Percentiles rank a stretch among this genome's conserved stretches.
Evolutionary conservation across 345 rosid species (phyloP).

Genomic region (Combretum micranthum): DNA sequence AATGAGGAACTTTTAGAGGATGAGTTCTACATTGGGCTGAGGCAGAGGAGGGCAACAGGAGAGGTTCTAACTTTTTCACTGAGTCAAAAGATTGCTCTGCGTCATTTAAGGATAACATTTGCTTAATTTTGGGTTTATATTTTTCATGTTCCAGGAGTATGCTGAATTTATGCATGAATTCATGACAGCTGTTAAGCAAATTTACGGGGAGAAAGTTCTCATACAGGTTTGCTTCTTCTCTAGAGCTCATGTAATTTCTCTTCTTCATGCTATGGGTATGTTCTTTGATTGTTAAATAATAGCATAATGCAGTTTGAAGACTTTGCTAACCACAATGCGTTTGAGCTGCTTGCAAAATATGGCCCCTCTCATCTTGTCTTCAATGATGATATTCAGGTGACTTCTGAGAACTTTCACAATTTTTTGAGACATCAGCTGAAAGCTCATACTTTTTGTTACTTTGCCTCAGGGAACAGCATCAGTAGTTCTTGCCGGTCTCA

Average conservation of each 20-base stretch:
- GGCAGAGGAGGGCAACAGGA: conserved; percentile 93
- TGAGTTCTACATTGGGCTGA: conserved; percentile 90
- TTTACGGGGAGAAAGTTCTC: conserved; percentile 87
- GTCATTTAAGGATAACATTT: conserved; percentile 1
- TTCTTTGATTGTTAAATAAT: conserved; percentile 1
- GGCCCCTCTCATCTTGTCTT: conserved; percentile 92
- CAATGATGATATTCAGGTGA: conserved; percentile 96
- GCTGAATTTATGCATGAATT: conserved; percentile 81
- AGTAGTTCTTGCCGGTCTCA: conserved; percentile 95
- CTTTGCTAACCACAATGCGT: conserved; percentile 97
- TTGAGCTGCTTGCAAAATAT: conserved; percentile 77
- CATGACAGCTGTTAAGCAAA: conserved; percentile 93
- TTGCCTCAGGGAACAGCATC: conserved; percentile 88
- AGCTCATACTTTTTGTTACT: conserved; percentile 8
- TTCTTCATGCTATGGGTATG: background rate
- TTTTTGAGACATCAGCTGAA: background rate
- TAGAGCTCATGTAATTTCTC: background rate
- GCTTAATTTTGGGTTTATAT: conserved; percentile 9
- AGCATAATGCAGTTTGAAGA: conserved; percentile 74
- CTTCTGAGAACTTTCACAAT: background rate
- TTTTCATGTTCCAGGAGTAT: conserved; percentile 55
- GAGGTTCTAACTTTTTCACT: conserved; percentile 37
- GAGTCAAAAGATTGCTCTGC: conserved; percentile 1
- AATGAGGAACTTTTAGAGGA: conserved; percentile 74
- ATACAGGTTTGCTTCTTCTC: conserved; percentile 46